These are phyloP conservation scores for Udeniomyces megalosporus DNA, from an alignment of 768 basidiomycete genomes.

Conservation along the genomic window DNA sequence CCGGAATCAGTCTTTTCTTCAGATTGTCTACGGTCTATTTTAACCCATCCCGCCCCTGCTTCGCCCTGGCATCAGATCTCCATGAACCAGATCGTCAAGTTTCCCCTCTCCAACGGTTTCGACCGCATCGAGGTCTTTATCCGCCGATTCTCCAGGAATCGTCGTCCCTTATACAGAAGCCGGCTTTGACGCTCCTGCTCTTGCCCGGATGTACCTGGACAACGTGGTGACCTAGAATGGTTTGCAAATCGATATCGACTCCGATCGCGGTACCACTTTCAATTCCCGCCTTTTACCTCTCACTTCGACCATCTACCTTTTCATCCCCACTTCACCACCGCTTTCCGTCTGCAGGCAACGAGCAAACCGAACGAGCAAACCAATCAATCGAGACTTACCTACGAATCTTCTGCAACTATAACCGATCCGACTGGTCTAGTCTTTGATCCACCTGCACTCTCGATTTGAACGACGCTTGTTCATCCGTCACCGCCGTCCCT, in stretches of 20 bases:
- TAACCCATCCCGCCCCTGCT: not conserved
- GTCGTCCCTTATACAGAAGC: not conserved
- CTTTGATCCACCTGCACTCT: constrained; percentile 30
- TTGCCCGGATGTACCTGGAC: not conserved
- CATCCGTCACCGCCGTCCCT: constrained; percentile 23
- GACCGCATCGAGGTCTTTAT: constrained; percentile 1
- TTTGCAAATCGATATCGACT: not conserved
- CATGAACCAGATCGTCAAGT: not conserved
- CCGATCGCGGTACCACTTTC: constrained; percentile 1
- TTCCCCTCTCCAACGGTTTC: not conserved
- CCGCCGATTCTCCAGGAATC: not conserved
- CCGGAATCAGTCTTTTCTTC: not conserved
- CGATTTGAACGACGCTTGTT: constrained; percentile 27
- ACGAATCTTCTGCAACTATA: constrained; percentile 26
- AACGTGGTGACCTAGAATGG: not conserved
- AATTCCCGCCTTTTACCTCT: not conserved
- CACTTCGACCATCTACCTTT: not conserved
- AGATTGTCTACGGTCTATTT: not conserved
- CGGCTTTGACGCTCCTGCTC: not conserved
- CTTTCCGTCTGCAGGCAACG: constrained; percentile 36
- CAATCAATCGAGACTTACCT: constrained; percentile 34
- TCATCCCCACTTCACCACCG: constrained; percentile 27
- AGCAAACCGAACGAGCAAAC: constrained; percentile 34
- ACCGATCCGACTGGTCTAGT: constrained; percentile 30
- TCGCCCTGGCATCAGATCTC: not conserved